Conservation (phyloP, 2,329 filamentous ascomycete species). For the Epichloe sylvatica region DNA sequence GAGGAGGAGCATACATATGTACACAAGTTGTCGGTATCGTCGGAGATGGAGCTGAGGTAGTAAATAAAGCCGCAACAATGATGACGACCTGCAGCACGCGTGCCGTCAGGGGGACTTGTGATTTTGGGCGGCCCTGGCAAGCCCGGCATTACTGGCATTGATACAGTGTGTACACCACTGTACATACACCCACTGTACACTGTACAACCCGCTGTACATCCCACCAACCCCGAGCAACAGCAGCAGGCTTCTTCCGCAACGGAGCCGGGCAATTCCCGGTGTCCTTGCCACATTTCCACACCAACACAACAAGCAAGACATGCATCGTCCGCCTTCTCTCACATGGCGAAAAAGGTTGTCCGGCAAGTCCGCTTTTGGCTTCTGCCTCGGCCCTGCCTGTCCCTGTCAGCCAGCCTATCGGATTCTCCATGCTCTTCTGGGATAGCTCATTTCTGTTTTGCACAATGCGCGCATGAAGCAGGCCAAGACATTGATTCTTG, state of each 20-base stretch:
- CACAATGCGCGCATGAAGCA: too few species aligned
- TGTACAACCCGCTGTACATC: too few species aligned
- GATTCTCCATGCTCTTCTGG: slow-evolving; percentile 2
- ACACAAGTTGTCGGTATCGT: background rate
- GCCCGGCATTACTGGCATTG: too few species aligned
- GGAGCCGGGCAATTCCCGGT: slow-evolving; percentile 1
- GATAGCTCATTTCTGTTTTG: background rate
- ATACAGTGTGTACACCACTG: too few species aligned
- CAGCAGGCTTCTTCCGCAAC: background rate
- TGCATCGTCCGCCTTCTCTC: background rate
- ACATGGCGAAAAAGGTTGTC: background rate
- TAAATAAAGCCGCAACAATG: background rate
- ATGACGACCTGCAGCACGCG: background rate
- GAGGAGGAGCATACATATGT: background rate
- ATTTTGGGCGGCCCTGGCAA: background rate
- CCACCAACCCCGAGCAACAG: too few species aligned
- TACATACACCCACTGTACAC: too few species aligned
- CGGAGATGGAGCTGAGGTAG: background rate
- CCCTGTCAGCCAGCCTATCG: background rate
- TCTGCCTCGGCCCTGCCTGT: background rate
- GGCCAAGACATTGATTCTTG: too few species aligned
- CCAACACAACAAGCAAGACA: background rate
- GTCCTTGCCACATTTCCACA: background rate
- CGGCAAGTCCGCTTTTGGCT: background rate
- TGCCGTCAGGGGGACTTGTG: too few species aligned